phyloP scores from a whole-genome alignment of 2,329 filamentous ascomycete species.

The Aspergillus puulaauensis region DNA sequence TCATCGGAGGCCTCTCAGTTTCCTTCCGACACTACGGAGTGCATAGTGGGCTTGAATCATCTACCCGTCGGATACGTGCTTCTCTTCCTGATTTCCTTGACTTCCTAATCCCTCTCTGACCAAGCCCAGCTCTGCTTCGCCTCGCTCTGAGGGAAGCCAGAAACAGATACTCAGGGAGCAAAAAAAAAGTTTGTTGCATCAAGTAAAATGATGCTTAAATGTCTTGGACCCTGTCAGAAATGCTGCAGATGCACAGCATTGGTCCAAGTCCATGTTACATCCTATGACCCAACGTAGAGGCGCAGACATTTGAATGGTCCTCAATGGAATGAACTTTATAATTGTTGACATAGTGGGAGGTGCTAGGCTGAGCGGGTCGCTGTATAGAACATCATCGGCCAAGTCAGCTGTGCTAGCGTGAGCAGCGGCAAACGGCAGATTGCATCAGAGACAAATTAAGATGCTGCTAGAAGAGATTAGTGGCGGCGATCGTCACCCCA shows the following conservation, averaged over 20 bases:
- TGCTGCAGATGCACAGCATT: constrained; percentile 27
- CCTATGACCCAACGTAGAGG: constrained; percentile 21
- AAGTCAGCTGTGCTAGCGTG: constrained; percentile 33
- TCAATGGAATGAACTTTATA: constrained; percentile 20
- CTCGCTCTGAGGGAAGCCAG: constrained; percentile 15
- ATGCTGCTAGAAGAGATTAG: constrained; percentile 35
- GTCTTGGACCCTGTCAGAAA: constrained; percentile 20
- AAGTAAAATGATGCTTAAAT: constrained; percentile 14
- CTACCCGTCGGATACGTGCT: constrained; percentile 1
- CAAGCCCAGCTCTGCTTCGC: neutral
- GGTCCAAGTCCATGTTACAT: constrained; percentile 31
- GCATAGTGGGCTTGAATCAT: neutral
- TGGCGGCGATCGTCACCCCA: constrained; percentile 31
- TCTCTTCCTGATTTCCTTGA: constrained; percentile 3
- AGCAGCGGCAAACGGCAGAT: constrained; percentile 32
- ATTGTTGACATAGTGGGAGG: constrained; percentile 15
- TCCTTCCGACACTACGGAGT: constrained; percentile 1
- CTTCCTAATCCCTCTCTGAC: neutral
- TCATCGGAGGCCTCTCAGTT: neutral
- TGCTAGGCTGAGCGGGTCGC: constrained; percentile 15
- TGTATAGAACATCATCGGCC: constrained; percentile 23
- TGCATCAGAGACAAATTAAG: constrained; percentile 35
- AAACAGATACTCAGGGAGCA: constrained; percentile 16
- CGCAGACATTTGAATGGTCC: constrained; percentile 27
- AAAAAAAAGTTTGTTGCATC: constrained; percentile 23